Percentiles rank a stretch among this genome's conserved stretches.
These are phyloP conservation scores for Stylosanthes scabra DNA, from an alignment of 331 rosid genomes.

Conservation along the genomic window DNA sequence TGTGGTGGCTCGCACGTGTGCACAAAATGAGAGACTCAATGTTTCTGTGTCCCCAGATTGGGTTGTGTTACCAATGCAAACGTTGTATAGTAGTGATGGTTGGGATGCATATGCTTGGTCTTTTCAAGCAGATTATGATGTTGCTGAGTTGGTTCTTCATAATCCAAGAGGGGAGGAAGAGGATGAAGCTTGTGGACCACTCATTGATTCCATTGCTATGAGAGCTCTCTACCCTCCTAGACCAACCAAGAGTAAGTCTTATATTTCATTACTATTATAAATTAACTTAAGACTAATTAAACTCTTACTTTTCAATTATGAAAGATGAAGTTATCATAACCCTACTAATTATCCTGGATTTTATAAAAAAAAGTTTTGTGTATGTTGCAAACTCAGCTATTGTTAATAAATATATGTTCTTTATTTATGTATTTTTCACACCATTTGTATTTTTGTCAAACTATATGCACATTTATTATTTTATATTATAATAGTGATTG, in stretches of 20 bases:
- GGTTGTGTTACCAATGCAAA: constrained; percentile 73
- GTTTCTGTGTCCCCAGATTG: constrained; percentile 72
- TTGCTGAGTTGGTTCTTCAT: constrained; percentile 56
- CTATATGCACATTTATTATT: no score
- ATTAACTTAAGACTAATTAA: no score
- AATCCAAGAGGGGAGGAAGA: constrained; percentile 68
- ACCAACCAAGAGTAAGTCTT: constrained; percentile 54
- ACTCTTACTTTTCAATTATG: no score
- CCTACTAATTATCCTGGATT: no score
- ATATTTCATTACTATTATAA: no score
- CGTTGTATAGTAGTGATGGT: constrained; percentile 74
- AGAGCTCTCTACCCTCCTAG: constrained; percentile 59
- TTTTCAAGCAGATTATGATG: constrained; percentile 54
- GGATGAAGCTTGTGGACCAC: constrained; percentile 43
- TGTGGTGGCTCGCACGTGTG: constrained; percentile 68
- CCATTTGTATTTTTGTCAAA: no score
- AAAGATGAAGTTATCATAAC: no score
- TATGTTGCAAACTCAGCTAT: no score
- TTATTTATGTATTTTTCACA: no score
- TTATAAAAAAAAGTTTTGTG: no score
- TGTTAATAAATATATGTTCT: no score
- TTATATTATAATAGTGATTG: no score
- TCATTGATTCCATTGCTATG: constrained; percentile 67
- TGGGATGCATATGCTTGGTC: constrained; percentile 88
- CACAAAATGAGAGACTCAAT: constrained; percentile 41